These are phyloP conservation scores for Cryptococcus sp. DNA, from an alignment of 1,284 basidiomycete species.

Conservation along the genomic window DNA sequence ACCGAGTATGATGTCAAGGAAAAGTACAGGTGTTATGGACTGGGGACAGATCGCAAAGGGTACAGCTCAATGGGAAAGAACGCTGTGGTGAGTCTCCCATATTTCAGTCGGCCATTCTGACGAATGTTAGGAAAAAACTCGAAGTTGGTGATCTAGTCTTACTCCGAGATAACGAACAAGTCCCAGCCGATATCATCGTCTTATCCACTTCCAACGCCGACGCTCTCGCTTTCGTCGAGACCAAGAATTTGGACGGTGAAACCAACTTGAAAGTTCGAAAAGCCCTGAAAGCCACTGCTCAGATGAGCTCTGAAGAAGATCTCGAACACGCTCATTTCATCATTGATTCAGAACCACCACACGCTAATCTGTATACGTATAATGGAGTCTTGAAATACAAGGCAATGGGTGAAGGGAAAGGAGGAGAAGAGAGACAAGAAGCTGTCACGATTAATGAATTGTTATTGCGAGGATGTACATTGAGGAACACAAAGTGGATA, in stretches of 20 bases:
- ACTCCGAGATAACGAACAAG: slow-evolving; percentile 86
- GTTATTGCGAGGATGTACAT: slow-evolving; percentile 80
- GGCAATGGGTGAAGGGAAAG: slow-evolving; percentile 11
- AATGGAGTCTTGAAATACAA: slow-evolving; percentile 77
- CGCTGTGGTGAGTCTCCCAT: slow-evolving; percentile 59
- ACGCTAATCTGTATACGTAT: slow-evolving; percentile 88
- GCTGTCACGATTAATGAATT: slow-evolving; percentile 83
- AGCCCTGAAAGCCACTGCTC: slow-evolving; percentile 69
- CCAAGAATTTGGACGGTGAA: slow-evolving; percentile 94
- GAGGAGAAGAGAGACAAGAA: slow-evolving; percentile 40
- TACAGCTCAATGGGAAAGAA: slow-evolving; percentile 84
- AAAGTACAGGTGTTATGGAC: slow-evolving; percentile 68
- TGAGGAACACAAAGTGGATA: slow-evolving; percentile 93
- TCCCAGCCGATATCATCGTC: slow-evolving; percentile 90
- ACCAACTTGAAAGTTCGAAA: slow-evolving; percentile 89
- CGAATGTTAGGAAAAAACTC: slow-evolving; percentile 70
- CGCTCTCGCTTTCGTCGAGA: slow-evolving; percentile 82
- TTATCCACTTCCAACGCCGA: slow-evolving; percentile 70
- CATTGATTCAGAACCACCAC: slow-evolving; percentile 87
- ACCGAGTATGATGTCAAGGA: slow-evolving; percentile 49
- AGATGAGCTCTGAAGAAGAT: slow-evolving; percentile 82
- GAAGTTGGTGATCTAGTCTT: slow-evolving; percentile 95
- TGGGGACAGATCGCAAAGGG: slow-evolving; percentile 65
- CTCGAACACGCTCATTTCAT: slow-evolving; percentile 79
- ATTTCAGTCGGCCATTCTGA: background rate